Conservation (phyloP, 305 asterid species). For the Solanum hybrid region DNA sequence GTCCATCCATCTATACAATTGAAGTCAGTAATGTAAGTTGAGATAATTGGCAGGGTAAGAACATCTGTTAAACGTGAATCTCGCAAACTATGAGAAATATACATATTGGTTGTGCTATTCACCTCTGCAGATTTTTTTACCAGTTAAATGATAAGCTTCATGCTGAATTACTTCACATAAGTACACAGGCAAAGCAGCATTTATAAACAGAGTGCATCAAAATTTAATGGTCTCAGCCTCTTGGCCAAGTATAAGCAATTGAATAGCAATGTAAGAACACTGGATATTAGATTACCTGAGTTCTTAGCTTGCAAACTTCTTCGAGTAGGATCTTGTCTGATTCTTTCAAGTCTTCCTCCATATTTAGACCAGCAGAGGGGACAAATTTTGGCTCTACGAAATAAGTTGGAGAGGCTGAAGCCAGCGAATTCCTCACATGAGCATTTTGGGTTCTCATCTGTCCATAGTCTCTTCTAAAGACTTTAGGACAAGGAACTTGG, state of each 20-base stretch:
- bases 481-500: conserved; percentile 30
- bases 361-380: conserved; percentile 1
- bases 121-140: not conserved
- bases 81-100: not conserved
- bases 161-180: not conserved
- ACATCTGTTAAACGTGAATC: not conserved
- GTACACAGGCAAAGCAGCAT: not conserved
- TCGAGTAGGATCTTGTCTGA: conserved; percentile 18
- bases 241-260: not conserved
- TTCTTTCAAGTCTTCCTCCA: conserved; percentile 8
- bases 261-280: not conserved
- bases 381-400: conserved; percentile 4
- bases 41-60: not conserved
- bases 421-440: conserved; percentile 7
- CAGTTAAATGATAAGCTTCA: not conserved
- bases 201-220: not conserved
- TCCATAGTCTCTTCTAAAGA: conserved; percentile 12
- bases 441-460: not conserved
- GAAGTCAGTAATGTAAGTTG: not conserved
- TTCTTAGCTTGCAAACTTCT: conserved; percentile 29
- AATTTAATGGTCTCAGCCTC: not conserved
- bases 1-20: not conserved
- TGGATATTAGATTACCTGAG: conserved; percentile 21
- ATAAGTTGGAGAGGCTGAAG: conserved; percentile 12
- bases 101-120: not conserved